These are phyloP conservation scores for Ceratobasidium sp. DNA, from an alignment of 1,284 basidiomycete genomes.

Conservation along the genomic window DNA sequence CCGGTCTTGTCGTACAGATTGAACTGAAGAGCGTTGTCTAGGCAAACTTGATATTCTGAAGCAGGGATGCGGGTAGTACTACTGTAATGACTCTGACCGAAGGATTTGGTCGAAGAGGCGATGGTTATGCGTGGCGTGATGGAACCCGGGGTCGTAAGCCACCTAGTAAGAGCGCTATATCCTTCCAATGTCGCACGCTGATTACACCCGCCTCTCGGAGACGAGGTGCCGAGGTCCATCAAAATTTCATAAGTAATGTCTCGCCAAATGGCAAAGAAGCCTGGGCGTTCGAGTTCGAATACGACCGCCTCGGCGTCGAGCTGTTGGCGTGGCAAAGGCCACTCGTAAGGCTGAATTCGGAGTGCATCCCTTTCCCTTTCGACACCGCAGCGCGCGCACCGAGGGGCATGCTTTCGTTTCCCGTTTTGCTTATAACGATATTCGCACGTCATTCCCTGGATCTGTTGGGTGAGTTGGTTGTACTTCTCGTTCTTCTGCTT, in stretches of 20 bases:
- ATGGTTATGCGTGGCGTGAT: constrained; percentile 48
- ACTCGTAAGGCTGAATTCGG: constrained; percentile 55
- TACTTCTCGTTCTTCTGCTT: constrained; percentile 38
- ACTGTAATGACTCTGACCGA: constrained; percentile 52
- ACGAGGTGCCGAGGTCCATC: background rate
- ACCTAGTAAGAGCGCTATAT: background rate
- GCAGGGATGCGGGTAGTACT: constrained; percentile 47
- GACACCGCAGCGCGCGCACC: constrained; percentile 51
- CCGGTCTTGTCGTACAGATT: constrained; percentile 43
- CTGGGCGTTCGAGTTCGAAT: constrained; percentile 57
- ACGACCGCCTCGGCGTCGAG: constrained; percentile 50
- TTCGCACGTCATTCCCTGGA: background rate
- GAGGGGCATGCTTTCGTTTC: background rate
- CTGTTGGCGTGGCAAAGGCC: constrained; percentile 55
- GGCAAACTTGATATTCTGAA: constrained; percentile 45
- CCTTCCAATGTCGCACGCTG: background rate
- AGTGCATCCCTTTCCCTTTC: constrained; percentile 46
- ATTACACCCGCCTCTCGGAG: background rate
- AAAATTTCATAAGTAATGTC: constrained; percentile 52
- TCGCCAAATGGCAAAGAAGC: constrained; percentile 56
- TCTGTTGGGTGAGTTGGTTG: constrained; percentile 32
- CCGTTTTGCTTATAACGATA: constrained; percentile 20
- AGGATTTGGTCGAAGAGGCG: constrained; percentile 55
- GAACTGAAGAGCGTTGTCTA: constrained; percentile 52
- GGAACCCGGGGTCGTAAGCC: constrained; percentile 4